A percentile compares a stretch with the other conserved stretches of the same genome.
Evolutionary conservation across 208 protist genomes (phyloP).

Genomic region (Acanthamoeba lenticulata): DNA sequence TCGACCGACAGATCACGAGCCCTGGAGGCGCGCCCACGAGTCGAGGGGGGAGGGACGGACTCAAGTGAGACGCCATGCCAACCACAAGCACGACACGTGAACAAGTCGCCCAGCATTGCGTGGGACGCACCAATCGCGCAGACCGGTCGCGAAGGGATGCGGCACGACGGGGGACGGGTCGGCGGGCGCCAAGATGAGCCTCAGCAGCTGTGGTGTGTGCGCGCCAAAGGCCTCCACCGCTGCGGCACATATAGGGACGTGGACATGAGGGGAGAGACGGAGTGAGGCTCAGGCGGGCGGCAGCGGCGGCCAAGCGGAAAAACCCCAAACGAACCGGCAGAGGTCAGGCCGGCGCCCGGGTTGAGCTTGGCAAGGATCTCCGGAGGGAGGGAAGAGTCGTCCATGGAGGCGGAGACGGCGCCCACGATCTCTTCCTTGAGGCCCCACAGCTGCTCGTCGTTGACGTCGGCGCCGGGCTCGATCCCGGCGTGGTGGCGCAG

Average conservation of each 20-base stretch:
- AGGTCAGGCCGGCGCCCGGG: background rate
- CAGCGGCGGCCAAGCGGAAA: too few species aligned
- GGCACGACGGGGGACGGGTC: slow-evolving; percentile 1
- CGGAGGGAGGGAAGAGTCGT: background rate
- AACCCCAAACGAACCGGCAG: slow-evolving; percentile 9
- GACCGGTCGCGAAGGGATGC: slow-evolving; percentile 27
- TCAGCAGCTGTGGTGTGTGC: slow-evolving; percentile 3
- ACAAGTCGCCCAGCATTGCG: background rate
- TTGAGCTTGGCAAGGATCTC: slow-evolving; percentile 20
- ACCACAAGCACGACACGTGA: background rate
- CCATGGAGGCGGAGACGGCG: slow-evolving; percentile 17
- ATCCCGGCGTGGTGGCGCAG: slow-evolving; percentile 37
- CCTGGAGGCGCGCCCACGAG: background rate
- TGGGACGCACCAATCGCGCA: background rate
- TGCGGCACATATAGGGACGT: background rate
- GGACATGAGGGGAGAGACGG: background rate
- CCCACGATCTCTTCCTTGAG: slow-evolving; percentile 28
- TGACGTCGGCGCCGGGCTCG: slow-evolving; percentile 6
- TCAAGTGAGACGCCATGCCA: background rate
- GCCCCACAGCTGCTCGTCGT: slow-evolving; percentile 40
- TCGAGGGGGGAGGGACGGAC: too few species aligned
- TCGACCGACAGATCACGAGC: slow-evolving; percentile 10
- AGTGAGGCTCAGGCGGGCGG: background rate
- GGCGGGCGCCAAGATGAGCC: slow-evolving; percentile 25
- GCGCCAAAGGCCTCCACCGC: slow-evolving; percentile 1